Evolutionary conservation across 1,284 basidiomycete genomes (phyloP), one percentile per base, ranked within the genome.

Genomic region (Cutaneotrichosporon cutaneum): DNA sequence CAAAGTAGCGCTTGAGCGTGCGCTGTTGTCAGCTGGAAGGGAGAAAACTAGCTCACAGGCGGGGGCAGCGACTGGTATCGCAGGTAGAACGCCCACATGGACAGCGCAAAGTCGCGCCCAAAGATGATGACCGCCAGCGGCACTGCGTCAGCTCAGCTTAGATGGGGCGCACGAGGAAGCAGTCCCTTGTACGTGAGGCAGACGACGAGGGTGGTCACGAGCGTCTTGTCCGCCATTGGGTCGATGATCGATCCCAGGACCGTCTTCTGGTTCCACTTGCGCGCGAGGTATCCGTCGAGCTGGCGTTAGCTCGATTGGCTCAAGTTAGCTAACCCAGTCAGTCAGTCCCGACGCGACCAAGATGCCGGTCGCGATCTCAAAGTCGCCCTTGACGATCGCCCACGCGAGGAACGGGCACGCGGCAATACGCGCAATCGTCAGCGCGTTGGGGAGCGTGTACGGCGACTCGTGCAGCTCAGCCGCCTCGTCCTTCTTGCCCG

Each of bases 221-320:
- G 82, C 26, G 87, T 84, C 81, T 99, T 99, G 84, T 99, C 95
- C 2, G 96, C 95, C 0, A 94, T 93, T 9, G 95, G 95, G 77
- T 99, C 96, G 8, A 98, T 84, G 62, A 99, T 94, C 13, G 90
- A 91, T 11, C 95, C 95, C 36, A 99, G 83, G 11, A 98, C 92
- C 11, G 91, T 89, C 54, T 81, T 84, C 88, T 93, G 89, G 48
- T 90, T 87, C 82, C 85, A 96, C 63, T 85, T 85, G 63, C 95
- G 84, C 0, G 95, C 96, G 54, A 99, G 80, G 76, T 83, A 96
- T 1, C 95, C 95, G 72, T 99, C 95, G 56, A 89, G 84, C 90
- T 94, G 57, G 18, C 0, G 39, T 58, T 33, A 45, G 54, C 30
- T 53, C 10, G 21, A 9, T 14, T 11, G 8, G 21, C n/a, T 4